These are phyloP conservation scores for Eutypa lata DNA, from an alignment of 2,329 filamentous ascomycete genomes.

Conservation along the genomic window DNA sequence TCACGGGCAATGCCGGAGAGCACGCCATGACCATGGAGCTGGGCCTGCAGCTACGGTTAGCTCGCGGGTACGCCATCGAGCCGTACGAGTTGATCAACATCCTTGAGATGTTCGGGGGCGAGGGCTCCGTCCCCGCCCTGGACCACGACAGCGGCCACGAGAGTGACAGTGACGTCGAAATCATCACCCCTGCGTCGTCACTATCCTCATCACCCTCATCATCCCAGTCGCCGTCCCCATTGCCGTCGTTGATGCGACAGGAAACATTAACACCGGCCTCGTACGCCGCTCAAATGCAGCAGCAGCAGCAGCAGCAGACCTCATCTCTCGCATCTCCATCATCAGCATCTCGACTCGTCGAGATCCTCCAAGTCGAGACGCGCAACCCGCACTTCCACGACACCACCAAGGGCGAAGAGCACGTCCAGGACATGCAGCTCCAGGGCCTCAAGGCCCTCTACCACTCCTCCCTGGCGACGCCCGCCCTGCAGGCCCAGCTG, in stretches of 20 bases:
- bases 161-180: background rate
- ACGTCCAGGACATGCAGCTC: conserved; percentile 27
- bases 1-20: conserved; percentile 31
- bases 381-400: conserved; percentile 30
- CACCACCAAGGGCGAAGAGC: conserved; percentile 22
- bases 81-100: conserved; percentile 30
- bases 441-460: conserved; percentile 27
- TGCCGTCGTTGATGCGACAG: too few species aligned
- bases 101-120: conserved; percentile 16
- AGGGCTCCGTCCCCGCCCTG: background rate
- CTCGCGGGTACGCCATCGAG: conserved; percentile 31
- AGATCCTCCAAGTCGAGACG: conserved; percentile 28
- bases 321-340: background rate
- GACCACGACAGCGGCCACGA: background rate
- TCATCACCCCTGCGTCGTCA: background rate
- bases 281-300: too few species aligned
- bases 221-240: background rate
- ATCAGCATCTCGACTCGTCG: conserved; percentile 9
- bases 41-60: conserved; percentile 28
- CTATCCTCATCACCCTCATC: background rate
- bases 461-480: conserved; percentile 15
- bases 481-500: conserved; percentile 3
- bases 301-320: too few species aligned
- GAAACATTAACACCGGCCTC: too few species aligned
- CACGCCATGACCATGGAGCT: conserved; percentile 35